Conservation (phyloP, 2,329 filamentous ascomycete genomes). For the Aschersonia sp. region DNA sequence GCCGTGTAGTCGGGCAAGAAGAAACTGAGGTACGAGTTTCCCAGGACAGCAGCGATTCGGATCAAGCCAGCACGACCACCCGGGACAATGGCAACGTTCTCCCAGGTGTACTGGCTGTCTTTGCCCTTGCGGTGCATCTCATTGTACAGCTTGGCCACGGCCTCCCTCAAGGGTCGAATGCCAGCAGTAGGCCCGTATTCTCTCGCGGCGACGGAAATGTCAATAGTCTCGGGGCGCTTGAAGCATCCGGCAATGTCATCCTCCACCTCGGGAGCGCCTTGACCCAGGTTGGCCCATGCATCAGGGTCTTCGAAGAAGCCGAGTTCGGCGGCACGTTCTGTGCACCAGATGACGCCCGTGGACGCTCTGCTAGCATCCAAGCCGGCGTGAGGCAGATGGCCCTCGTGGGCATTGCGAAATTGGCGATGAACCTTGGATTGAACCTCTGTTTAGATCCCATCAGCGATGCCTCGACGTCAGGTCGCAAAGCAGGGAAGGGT, state of each 20-base stretch:
- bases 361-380: conserved; percentile 78
- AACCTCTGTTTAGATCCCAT: conserved; percentile 42
- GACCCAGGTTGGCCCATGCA: conserved; percentile 83
- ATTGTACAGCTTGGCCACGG: conserved; percentile 87
- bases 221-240: conserved; percentile 61
- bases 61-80: conserved; percentile 87
- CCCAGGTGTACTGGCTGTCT: conserved; percentile 83
- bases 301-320: conserved; percentile 74
- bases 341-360: conserved; percentile 90
- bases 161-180: conserved; percentile 79
- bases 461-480: conserved; percentile 2
- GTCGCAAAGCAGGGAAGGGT: background rate
- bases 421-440: conserved; percentile 76
- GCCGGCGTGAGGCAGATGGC: conserved; percentile 80
- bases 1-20: conserved; percentile 94
- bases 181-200: conserved; percentile 92
- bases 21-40: conserved; percentile 85
- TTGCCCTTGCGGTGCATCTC: conserved; percentile 81
- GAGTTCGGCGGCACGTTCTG: conserved; percentile 75
- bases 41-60: conserved; percentile 84
- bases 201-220: conserved; percentile 62
- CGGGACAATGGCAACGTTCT: conserved; percentile 94
- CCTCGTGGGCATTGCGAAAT: conserved; percentile 81
- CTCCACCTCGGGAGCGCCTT: conserved; percentile 88
- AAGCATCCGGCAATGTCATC: conserved; percentile 88